Evolutionary conservation across 108 stramenopile species (phyloP).

Genomic region (Thalassiosira profunda): DNA sequence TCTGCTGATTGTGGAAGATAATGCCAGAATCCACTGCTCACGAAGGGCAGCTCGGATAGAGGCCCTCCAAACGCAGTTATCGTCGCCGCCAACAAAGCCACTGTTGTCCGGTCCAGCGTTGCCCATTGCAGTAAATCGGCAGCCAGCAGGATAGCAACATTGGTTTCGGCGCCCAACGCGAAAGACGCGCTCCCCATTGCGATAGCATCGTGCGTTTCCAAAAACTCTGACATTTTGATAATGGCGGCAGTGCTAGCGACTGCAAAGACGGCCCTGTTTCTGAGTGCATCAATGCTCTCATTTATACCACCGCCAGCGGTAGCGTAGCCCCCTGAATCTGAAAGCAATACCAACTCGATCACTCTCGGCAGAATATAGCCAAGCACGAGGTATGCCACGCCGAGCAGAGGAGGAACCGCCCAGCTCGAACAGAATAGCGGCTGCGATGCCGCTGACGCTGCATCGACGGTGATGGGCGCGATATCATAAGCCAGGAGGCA

Average conservation of each 20-base stretch:
- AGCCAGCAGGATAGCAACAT: constrained; percentile 49
- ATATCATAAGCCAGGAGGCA: constrained; percentile 74
- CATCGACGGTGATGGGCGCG: constrained; percentile 54
- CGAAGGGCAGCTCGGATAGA: constrained; percentile 83
- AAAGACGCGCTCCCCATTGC: not conserved
- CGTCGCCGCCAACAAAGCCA: constrained; percentile 62
- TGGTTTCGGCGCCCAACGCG: constrained; percentile 26
- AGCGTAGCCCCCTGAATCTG: no score
- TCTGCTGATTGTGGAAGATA: constrained; percentile 68
- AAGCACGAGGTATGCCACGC: constrained; percentile 78
- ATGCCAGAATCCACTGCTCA: constrained; percentile 74
- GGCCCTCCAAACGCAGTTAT: constrained; percentile 77
- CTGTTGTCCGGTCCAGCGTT: constrained; percentile 61
- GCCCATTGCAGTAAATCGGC: constrained; percentile 76
- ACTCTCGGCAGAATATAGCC: constrained; percentile 74
- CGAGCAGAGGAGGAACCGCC: constrained; percentile 82
- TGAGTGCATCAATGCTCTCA: constrained; percentile 13
- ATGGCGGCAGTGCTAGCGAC: constrained; percentile 77
- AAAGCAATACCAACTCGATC: constrained; percentile 16
- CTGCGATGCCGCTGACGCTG: not conserved
- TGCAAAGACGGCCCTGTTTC: constrained; percentile 58
- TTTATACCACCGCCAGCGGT: not conserved
- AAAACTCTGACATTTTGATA: constrained; percentile 79
- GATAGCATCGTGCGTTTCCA: constrained; percentile 53
- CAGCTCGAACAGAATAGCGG: constrained; percentile 69